Conservation (phyloP, 352 stramenopile species). For the Pythium folliculosum region DNA sequence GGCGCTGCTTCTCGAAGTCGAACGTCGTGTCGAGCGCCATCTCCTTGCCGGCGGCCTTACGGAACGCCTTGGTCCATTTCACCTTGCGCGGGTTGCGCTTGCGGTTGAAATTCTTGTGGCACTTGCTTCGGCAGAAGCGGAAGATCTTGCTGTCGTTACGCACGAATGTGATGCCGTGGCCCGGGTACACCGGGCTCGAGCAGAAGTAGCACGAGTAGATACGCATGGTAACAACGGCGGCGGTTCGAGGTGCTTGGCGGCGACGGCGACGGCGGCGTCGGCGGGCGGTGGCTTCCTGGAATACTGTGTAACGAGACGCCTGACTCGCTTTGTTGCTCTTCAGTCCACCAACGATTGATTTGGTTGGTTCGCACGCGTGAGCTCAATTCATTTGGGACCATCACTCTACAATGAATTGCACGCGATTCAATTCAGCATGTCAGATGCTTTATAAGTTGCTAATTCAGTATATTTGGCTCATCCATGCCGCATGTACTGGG, state of each 20-base stretch:
- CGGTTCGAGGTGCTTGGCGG: neutral
- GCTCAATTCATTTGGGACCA: constrained; percentile 17
- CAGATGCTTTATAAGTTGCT: too few species aligned
- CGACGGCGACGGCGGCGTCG: neutral
- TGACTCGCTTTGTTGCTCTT: constrained; percentile 15
- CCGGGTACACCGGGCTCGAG: constrained; percentile 98
- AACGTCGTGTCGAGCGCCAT: constrained; percentile 99
- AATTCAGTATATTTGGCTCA: constrained; percentile 21
- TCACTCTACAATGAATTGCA: constrained; percentile 22
- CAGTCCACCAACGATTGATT: constrained; percentile 30
- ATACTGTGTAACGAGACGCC: constrained; percentile 14
- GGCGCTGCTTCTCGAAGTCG: constrained; percentile 99
- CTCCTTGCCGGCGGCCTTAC: constrained; percentile 98
- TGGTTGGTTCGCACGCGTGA: constrained; percentile 31
- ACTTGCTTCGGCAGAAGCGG: constrained; percentile 99
- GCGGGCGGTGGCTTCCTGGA: neutral
- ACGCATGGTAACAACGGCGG: constrained; percentile 91
- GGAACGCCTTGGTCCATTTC: constrained; percentile 99
- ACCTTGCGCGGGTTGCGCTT: constrained; percentile 99
- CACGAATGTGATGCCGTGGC: constrained; percentile 99
- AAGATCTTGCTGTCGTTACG: constrained; percentile 99
- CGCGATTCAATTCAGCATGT: constrained; percentile 24
- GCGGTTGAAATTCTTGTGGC: constrained; percentile 99
- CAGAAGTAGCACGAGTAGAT: constrained; percentile 99
- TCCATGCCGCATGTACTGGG: too few species aligned